phyloP scores from a whole-genome alignment of 2,329 filamentous ascomycete species.

The Coniochaeta hoffmannii region DNA sequence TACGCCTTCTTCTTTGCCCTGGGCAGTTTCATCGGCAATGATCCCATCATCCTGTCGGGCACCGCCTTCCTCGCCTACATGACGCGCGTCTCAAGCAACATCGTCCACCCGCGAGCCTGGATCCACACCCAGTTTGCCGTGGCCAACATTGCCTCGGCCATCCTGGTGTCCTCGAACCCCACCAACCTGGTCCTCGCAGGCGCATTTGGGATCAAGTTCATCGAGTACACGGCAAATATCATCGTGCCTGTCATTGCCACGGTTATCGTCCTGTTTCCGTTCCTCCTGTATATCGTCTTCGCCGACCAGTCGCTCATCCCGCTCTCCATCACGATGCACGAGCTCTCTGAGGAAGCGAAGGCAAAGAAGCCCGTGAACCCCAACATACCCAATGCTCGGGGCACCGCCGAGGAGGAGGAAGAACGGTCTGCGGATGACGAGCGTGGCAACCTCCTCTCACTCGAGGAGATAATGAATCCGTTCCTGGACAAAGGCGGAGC shows the following conservation, averaged over 20 bases:
- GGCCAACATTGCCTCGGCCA: constrained; percentile 67
- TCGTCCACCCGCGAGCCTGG: constrained; percentile 63
- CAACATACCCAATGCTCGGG: constrained; percentile 60
- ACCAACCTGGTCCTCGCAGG: constrained; percentile 69
- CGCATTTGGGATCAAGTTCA: constrained; percentile 64
- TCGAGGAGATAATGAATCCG: constrained; percentile 70
- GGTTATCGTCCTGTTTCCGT: constrained; percentile 59
- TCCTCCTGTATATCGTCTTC: constrained; percentile 64
- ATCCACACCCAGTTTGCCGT: constrained; percentile 65
- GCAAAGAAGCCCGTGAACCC: constrained; percentile 57
- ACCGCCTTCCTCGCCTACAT: constrained; percentile 72
- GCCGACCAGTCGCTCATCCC: constrained; percentile 57
- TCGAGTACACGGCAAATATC: constrained; percentile 71
- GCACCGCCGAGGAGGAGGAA: constrained; percentile 45
- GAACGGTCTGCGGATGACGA: constrained; percentile 36
- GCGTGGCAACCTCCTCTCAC: constrained; percentile 46
- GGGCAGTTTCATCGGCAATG: constrained; percentile 64
- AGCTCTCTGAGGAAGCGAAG: constrained; percentile 51
- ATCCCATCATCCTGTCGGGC: constrained; percentile 67
- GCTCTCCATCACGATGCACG: constrained; percentile 58
- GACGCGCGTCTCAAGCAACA: constrained; percentile 68
- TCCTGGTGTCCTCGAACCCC: constrained; percentile 70
- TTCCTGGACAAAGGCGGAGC: constrained; percentile 63
- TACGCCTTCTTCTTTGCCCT: constrained; percentile 65
- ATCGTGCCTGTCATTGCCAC: constrained; percentile 66